Percentiles rank a stretch among this genome's conserved stretches.
These are phyloP conservation scores for Backusella macrospora DNA, from an alignment of 192 early-diverging fungal species.

Conservation along the genomic window DNA sequence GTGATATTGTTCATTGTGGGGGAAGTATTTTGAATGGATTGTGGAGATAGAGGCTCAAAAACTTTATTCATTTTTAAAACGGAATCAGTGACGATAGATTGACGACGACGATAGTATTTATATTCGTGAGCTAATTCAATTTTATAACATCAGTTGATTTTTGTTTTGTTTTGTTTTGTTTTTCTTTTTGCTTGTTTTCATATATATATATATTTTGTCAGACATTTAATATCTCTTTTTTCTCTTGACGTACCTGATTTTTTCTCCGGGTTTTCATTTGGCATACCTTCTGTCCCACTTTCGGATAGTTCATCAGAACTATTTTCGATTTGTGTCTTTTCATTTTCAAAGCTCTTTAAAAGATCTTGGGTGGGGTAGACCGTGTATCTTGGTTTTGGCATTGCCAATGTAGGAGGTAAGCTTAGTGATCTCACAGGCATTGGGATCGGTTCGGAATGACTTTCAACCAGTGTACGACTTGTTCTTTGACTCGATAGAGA, in stretches of 20 bases:
- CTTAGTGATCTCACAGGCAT: constrained; percentile 6
- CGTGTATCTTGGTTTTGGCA: background rate
- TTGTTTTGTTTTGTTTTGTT: background rate
- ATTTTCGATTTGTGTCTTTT: constrained; percentile 7
- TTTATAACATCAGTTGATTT: constrained; percentile 13
- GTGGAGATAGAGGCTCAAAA: constrained; percentile 8
- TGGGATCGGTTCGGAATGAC: background rate
- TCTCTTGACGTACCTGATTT: background rate
- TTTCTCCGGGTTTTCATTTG: constrained; percentile 4
- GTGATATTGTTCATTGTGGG: background rate
- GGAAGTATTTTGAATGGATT: constrained; percentile 1
- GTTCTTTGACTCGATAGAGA: constrained; percentile 2
- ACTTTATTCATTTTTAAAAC: constrained; percentile 4
- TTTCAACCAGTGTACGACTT: constrained; percentile 2
- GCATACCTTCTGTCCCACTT: background rate
- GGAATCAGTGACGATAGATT: constrained; percentile 12
- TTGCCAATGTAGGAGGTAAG: constrained; percentile 2
- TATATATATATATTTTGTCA: constrained; percentile 7
- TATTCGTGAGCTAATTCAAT: constrained; percentile 2
- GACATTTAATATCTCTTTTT: constrained; percentile 3
- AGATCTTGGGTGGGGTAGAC: constrained; percentile 6
- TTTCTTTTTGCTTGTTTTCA: background rate
- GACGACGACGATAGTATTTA: background rate
- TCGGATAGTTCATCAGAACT: constrained; percentile 15
- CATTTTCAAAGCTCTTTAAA: background rate